Base-by-base conservation (phyloP, 2,329 filamentous ascomycete species). In the Seiridium cupressi region DNA sequence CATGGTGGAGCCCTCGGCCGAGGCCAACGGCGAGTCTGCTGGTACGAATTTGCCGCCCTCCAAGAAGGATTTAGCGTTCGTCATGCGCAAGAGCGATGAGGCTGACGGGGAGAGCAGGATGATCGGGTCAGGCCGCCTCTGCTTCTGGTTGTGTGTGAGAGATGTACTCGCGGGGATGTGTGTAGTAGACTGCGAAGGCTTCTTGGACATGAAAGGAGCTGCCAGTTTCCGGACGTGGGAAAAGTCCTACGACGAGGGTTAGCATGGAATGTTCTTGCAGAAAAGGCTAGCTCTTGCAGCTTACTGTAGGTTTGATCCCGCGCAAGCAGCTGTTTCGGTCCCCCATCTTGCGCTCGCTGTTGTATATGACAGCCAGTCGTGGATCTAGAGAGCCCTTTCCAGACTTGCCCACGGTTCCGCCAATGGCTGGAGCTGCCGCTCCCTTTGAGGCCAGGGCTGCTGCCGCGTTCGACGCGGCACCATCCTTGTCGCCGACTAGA, bases 31-130 rank as follows among this genome's bases (percentile, higher is more conserved):
- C 42, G 70, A 73, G 81, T 93, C 90, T 3, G 92, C 84, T 1
- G 92, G 91, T 5, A 89, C 82, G 77, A 94, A 99, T 65, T 89
- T 81, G 60, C 93, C 93, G 60, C 88, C 84, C 73, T 94, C 89
- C 65, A 99, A 89, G 82, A 99, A 98, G 36, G 91, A 89, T 72
- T 96, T 96, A 76, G 96, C 92, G 74, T 99, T 99, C 57, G 92
- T 91, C 86, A 98, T 92, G 73, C 94, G 93, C 44, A 99, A 88
- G 54, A 98, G 87, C 1, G 93, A 96, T 2, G 94, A 97, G 9
- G 94, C 95, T 1, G 94, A 98, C 1, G 95, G 95, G 0, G 95
- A 98, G 62, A 99, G 89, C 35, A 99, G 88, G 73, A 99, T 97
- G 76, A 99, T 99, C 54, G 95, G 95, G 72, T 97, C 83, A 44